Evolutionary conservation across 768 basidiomycete genomes (phyloP).

Genomic region (Guyanaporus albipodus): DNA sequence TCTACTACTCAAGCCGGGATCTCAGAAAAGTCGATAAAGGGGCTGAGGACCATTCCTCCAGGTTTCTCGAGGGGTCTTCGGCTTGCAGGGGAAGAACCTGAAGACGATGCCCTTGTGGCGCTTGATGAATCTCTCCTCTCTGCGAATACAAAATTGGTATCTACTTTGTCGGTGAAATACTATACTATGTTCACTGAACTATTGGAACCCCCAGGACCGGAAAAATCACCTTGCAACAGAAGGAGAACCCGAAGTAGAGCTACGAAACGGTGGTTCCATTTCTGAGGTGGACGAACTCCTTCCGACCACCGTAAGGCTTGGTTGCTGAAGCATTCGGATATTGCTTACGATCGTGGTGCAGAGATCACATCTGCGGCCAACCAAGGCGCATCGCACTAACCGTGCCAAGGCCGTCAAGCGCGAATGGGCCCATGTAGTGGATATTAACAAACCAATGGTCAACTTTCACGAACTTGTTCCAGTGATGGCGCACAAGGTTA

Average conservation of each 20-base stretch:
- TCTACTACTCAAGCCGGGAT: constrained; percentile 27
- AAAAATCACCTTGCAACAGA: constrained; percentile 18
- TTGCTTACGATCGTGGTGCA: constrained; percentile 27
- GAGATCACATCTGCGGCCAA: constrained; percentile 58
- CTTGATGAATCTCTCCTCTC: constrained; percentile 23
- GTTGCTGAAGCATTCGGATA: background rate
- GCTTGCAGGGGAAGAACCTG: constrained; percentile 54
- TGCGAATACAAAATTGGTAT: constrained; percentile 16
- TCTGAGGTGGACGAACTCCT: constrained; percentile 79
- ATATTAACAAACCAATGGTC: constrained; percentile 82
- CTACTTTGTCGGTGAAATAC: background rate
- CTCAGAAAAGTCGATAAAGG: constrained; percentile 37
- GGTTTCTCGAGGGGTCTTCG: constrained; percentile 79
- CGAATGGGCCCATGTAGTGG: constrained; percentile 97
- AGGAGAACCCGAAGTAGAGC: constrained; percentile 21
- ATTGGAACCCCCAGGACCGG: constrained; percentile 15
- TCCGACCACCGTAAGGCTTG: constrained; percentile 46
- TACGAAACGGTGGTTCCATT: constrained; percentile 14
- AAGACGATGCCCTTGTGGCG: constrained; percentile 40
- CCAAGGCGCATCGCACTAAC: constrained; percentile 41
- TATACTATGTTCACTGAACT: constrained; percentile 25
- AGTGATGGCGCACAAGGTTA: constrained; percentile 90
- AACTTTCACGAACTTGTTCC: constrained; percentile 94
- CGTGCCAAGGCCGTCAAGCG: constrained; percentile 64
- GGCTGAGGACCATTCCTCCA: constrained; percentile 70